Evolutionary conservation across 129 eudicot species (phyloP).

Genomic region (Artemisia argyi): DNA sequence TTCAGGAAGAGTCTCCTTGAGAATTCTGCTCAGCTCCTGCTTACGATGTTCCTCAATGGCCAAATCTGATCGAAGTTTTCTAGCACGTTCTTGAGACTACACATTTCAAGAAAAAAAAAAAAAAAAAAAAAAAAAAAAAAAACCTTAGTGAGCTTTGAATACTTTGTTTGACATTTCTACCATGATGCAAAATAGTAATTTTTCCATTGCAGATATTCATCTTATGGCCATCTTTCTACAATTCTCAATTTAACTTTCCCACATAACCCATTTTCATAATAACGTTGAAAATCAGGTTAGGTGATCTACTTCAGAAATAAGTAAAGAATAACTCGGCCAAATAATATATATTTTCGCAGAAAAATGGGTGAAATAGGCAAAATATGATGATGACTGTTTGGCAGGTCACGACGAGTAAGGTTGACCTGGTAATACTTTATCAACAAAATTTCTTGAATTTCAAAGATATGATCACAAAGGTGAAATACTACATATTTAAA

Average conservation of each 20-base stretch:
- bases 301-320: not conserved
- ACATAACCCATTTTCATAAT: not conserved
- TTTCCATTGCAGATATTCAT: not conserved
- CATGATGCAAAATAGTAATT: not conserved
- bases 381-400: not conserved
- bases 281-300: not conserved
- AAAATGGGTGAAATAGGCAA: not conserved
- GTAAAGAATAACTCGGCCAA: not conserved
- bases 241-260: not conserved
- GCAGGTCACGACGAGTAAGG: not conserved
- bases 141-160: not conserved
- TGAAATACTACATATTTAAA: too few species aligned
- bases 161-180: not conserved
- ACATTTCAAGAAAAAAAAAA: constrained; percentile 9
- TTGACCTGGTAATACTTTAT: not conserved
- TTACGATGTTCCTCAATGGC: constrained; percentile 88
- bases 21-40: constrained; percentile 72
- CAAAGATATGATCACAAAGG: not conserved
- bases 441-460: not conserved
- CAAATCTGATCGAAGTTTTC: constrained; percentile 85
- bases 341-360: not conserved
- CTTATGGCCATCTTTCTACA: not conserved
- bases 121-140: not conserved
- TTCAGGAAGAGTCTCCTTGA: constrained; percentile 76
- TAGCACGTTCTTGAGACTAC: constrained; percentile 90